phyloP scores from a whole-genome alignment of 2,329 filamentous ascomycete genomes.

The Bimuria novae-zelandiae region DNA sequence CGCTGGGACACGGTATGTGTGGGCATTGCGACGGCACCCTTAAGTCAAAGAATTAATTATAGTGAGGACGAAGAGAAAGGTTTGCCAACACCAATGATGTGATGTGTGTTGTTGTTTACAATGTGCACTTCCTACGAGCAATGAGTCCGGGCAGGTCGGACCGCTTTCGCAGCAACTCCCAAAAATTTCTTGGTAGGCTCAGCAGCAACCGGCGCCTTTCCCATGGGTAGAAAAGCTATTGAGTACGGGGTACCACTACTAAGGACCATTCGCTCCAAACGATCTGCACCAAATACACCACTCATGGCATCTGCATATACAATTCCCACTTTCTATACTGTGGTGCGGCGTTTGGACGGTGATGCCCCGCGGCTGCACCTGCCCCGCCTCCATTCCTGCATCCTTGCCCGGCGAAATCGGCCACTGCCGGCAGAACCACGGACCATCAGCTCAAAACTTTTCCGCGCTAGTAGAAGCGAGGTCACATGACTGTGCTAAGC shows the following conservation, averaged over 20 bases:
- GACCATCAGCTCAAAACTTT: background rate
- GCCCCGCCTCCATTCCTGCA: constrained; percentile 6
- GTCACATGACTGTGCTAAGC: background rate
- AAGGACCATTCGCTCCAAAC: no score
- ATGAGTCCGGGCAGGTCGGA: constrained; percentile 25
- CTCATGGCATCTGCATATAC: background rate
- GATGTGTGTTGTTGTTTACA: constrained; percentile 8
- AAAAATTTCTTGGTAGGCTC: constrained; percentile 6
- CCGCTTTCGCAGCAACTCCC: constrained; percentile 5
- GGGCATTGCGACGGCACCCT: constrained; percentile 38
- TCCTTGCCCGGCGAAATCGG: constrained; percentile 2
- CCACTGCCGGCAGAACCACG: background rate
- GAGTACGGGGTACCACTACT: no score
- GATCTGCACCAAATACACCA: no score
- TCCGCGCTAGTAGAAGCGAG: background rate
- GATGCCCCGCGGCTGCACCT: constrained; percentile 5
- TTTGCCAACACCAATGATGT: constrained; percentile 1
- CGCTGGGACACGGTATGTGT: constrained; percentile 61
- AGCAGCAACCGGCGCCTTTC: no score
- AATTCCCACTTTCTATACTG: background rate
- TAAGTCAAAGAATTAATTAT: constrained; percentile 11
- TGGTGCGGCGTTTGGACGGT: background rate
- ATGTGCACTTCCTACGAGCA: constrained; percentile 20
- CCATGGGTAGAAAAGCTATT: no score
- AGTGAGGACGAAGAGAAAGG: background rate